A percentile compares a stretch with the other conserved stretches of the same genome.
phyloP scores from a whole-genome alignment of 129 eudicot species.

The Flaveria sonorensis region DNA sequence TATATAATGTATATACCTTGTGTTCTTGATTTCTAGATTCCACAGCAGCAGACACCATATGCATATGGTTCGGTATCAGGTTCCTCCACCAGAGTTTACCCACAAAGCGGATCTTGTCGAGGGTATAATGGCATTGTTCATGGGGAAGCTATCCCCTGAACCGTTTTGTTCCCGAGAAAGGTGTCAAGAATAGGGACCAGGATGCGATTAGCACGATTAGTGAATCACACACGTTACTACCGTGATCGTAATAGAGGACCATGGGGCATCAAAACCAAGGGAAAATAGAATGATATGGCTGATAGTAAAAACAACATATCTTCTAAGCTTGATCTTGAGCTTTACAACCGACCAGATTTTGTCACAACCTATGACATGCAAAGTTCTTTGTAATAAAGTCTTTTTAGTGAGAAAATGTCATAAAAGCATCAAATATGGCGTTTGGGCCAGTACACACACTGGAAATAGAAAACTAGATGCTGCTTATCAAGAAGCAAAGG shows the following conservation, averaged over 20 bases:
- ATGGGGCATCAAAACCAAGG: slow-evolving; percentile 76
- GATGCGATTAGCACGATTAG: slow-evolving; percentile 37
- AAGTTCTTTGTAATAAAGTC: slow-evolving; percentile 91
- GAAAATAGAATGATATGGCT: slow-evolving; percentile 32
- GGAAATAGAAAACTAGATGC: slow-evolving; percentile 86
- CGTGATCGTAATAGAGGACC: slow-evolving; percentile 89
- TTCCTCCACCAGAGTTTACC: slow-evolving; percentile 57
- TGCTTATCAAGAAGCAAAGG: slow-evolving; percentile 82
- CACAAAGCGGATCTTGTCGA: slow-evolving; percentile 55
- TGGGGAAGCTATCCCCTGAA: slow-evolving; percentile 52
- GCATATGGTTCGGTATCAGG: slow-evolving; percentile 60
- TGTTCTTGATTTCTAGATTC: slow-evolving; percentile 39
- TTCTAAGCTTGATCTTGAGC: slow-evolving; percentile 48
- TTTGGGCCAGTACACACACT: slow-evolving; percentile 95
- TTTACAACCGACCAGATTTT: slow-evolving; percentile 65
- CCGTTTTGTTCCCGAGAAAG: slow-evolving; percentile 51
- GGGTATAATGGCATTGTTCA: slow-evolving; percentile 40
- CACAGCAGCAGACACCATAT: slow-evolving; percentile 59
- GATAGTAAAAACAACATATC: slow-evolving; percentile 49
- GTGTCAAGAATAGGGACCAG: slow-evolving; percentile 63
- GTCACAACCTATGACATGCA: slow-evolving; percentile 62
- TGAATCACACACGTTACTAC: slow-evolving; percentile 55
- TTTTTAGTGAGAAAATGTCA: slow-evolving; percentile 95
- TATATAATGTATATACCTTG: background rate
- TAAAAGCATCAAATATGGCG: slow-evolving; percentile 81